Conservation (phyloP, 306 rosid genomes). For the Quercus bicolor region DNA sequence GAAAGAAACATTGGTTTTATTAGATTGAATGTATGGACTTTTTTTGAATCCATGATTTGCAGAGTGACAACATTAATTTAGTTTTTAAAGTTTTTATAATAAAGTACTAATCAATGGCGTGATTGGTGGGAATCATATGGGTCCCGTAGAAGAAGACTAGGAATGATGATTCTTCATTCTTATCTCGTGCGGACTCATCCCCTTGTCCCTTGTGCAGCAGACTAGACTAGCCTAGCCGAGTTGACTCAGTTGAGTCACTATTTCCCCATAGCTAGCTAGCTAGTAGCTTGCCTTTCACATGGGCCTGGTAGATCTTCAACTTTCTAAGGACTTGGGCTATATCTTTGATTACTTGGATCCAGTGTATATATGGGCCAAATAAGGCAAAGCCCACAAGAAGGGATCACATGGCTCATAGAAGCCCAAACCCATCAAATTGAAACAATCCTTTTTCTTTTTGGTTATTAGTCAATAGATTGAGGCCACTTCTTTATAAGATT, state of each 20-base stretch:
- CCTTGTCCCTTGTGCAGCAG: not conserved
- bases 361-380: no score
- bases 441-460: no score
- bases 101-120: constrained; percentile 22
- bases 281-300: not conserved
- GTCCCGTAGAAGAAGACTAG: constrained; percentile 10
- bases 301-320: not conserved
- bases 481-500: no score
- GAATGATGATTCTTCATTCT: not conserved
- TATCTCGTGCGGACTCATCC: not conserved
- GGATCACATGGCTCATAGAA: no score
- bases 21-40: not conserved
- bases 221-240: not conserved
- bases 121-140: constrained; percentile 27
- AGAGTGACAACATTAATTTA: not conserved
- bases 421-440: no score
- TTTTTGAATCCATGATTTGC: constrained; percentile 2
- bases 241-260: no score
- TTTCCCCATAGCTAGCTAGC: not conserved
- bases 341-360: not conserved
- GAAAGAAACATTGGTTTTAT: no score
- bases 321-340: not conserved
- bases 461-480: no score
- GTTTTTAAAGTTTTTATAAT: not conserved
- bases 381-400: no score